phyloP scores from a whole-genome alignment of 768 basidiomycete species.

The Boletus sensibilis region DNA sequence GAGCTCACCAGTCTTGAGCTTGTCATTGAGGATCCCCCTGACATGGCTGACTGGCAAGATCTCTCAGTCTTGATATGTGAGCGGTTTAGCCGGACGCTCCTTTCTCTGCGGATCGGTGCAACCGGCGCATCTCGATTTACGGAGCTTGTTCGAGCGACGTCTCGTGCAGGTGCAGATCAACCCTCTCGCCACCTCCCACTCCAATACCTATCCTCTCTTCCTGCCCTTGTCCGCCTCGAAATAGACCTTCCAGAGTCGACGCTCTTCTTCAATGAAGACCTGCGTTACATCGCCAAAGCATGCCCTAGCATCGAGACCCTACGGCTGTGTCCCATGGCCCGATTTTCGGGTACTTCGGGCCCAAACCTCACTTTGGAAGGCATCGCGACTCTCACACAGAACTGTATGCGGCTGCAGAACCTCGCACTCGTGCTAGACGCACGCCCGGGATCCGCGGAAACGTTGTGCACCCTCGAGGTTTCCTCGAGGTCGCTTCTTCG shows the following conservation, averaged over 20 bases:
- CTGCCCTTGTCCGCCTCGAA: slow-evolving; percentile 59
- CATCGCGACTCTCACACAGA: slow-evolving; percentile 54
- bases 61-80: slow-evolving; percentile 63
- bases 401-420: slow-evolving; percentile 63
- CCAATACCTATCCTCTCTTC: slow-evolving; percentile 53
- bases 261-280: slow-evolving; percentile 60
- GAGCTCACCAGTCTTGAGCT: slow-evolving; percentile 69
- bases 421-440: slow-evolving; percentile 67
- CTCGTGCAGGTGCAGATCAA: slow-evolving; percentile 54
- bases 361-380: slow-evolving; percentile 64
- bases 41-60: slow-evolving; percentile 72
- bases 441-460: slow-evolving; percentile 41
- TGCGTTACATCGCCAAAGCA: slow-evolving; percentile 54
- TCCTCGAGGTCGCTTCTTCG: slow-evolving; percentile 69
- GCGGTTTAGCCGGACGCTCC: slow-evolving; percentile 57
- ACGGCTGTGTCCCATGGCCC: slow-evolving; percentile 64
- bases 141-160: slow-evolving; percentile 76
- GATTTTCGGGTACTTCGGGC: slow-evolving; percentile 53
- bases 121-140: slow-evolving; percentile 74
- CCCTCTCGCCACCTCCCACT: slow-evolving; percentile 61
- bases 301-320: slow-evolving; percentile 71
- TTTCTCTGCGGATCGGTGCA: slow-evolving; percentile 60
- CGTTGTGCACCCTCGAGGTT: slow-evolving; percentile 44
- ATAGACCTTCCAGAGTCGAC: slow-evolving; percentile 79
- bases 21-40: slow-evolving; percentile 77